These are phyloP conservation scores for Saccharomyces pastorianus DNA, from an alignment of 1,139 yeast species.

Conservation along the genomic window DNA sequence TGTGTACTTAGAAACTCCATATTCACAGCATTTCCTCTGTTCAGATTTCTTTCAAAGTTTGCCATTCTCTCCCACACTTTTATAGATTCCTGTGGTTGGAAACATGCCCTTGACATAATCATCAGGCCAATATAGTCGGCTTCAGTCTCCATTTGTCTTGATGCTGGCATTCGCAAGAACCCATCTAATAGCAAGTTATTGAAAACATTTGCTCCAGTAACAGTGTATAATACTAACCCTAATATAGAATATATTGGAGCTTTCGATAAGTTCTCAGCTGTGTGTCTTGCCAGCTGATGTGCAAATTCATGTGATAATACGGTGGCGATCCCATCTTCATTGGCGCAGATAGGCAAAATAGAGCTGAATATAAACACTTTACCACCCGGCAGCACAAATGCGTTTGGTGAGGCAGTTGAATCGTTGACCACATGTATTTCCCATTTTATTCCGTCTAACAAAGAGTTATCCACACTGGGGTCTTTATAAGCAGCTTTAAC, in stretches of 20 bases:
- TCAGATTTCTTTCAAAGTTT: constrained; percentile 39
- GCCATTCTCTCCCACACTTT: constrained; percentile 80
- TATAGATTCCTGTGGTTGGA: constrained; percentile 63
- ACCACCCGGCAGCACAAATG: constrained; percentile 93
- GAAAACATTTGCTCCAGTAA: constrained; percentile 46
- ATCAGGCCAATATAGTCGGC: constrained; percentile 92
- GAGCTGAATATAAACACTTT: constrained; percentile 83
- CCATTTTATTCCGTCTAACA: constrained; percentile 47
- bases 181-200: constrained; percentile 52
- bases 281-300: constrained; percentile 87
- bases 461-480: constrained; percentile 31
- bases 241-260: constrained; percentile 51
- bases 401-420: constrained; percentile 73
- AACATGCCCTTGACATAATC: constrained; percentile 87
- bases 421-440: constrained; percentile 71
- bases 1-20: constrained; percentile 78
- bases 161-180: constrained; percentile 68
- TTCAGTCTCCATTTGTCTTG: constrained; percentile 89
- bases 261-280: constrained; percentile 68
- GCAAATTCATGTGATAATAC: constrained; percentile 89
- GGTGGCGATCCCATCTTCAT: constrained; percentile 89
- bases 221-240: constrained; percentile 42
- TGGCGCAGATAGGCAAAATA: constrained; percentile 66
- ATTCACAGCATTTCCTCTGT: constrained; percentile 31
- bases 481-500: constrained; percentile 46